phyloP scores from a whole-genome alignment of 768 basidiomycete species.

The Chalciporus piperatus region DNA sequence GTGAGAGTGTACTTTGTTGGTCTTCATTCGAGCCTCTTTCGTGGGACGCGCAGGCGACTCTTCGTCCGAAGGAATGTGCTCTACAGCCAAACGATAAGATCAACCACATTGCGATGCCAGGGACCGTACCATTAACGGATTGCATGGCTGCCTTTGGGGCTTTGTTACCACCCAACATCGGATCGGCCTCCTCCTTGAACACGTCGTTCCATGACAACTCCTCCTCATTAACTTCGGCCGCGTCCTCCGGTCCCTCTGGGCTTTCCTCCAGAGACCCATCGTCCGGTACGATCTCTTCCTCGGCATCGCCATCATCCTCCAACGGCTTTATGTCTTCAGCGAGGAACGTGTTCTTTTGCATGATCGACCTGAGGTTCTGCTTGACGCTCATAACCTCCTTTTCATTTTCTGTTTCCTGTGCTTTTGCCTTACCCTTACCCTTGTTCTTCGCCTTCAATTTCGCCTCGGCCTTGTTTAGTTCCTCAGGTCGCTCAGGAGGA shows the following conservation, averaged over 20 bases:
- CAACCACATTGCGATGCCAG: constrained; percentile 4
- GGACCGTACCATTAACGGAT: constrained; percentile 20
- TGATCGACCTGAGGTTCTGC: constrained; percentile 83
- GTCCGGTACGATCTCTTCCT: constrained; percentile 30
- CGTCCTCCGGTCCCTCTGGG: constrained; percentile 36
- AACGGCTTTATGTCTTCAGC: constrained; percentile 76
- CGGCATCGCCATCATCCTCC: constrained; percentile 45
- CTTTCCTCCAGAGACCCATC: constrained; percentile 42
- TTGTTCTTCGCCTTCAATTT: constrained; percentile 52
- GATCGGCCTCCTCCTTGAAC: constrained; percentile 54
- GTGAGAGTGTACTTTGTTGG: constrained; percentile 67
- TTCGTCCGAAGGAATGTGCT: constrained; percentile 31
- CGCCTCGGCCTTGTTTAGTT: constrained; percentile 59
- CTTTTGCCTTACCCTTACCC: constrained; percentile 40
- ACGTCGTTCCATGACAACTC: constrained; percentile 86
- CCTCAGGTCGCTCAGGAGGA: constrained; percentile 81
- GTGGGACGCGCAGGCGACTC: constrained; percentile 33
- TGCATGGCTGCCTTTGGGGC: constrained; percentile 6
- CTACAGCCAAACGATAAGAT: constrained; percentile 21
- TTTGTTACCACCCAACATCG: constrained; percentile 13
- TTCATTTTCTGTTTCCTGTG: constrained; percentile 31
- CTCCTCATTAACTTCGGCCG: constrained; percentile 36
- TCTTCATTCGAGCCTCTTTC: constrained; percentile 85
- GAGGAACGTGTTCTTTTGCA: constrained; percentile 85
- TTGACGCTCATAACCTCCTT: constrained; percentile 60